Evolutionary conservation across 768 basidiomycete genomes (phyloP), one percentile per base, ranked within the genome.

Genomic region (Russula dissimulans): DNA sequence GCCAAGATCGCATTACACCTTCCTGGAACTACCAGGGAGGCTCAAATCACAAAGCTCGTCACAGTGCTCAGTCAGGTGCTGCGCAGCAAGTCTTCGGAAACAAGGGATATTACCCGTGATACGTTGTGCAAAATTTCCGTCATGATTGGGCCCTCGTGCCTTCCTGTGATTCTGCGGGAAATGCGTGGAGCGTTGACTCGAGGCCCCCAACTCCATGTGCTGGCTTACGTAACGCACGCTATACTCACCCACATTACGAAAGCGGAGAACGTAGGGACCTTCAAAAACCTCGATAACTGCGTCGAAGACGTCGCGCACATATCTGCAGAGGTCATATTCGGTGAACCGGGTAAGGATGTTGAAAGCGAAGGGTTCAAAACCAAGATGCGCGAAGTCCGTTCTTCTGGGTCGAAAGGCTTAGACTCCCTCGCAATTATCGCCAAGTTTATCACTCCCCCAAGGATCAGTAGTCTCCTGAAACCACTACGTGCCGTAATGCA

Each of bases 71-170:
- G 87, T 66, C 95, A 98, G 68, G 86, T 89, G 41, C 77, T 99
- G 43, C 87, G 92, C n/a, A 97, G 92, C 71, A 87, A 83, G 66
- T 93, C 93, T 14, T 92, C 95, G 69, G 94, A 97, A 66, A 92
- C 91, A 1, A 79, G 97, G 60, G 93, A 97, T 67, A 78, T 95
- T 41, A 82, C 86, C 6, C 80, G 92, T 14, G 89, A 93, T 53
- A 87, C 92, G 0, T 72, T 97, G 7, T 86, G 84, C 68, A 88
- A 87, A 50, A 92, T 97, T 48, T 83, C 82, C 1, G 77, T 85
- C 12, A 77, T 77, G 18, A 74, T 94, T 7, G 94, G 92, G 0
- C 81, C 89, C 0, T 72, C 78, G 0, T 91, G 89, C 69, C 82
- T 98, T 9, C 80, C 86, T 0, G 71, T 83, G 15, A 77, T 89